Base-by-base conservation (phyloP, 768 basidiomycete species). In the Pleurotus citrinopileatus region DNA sequence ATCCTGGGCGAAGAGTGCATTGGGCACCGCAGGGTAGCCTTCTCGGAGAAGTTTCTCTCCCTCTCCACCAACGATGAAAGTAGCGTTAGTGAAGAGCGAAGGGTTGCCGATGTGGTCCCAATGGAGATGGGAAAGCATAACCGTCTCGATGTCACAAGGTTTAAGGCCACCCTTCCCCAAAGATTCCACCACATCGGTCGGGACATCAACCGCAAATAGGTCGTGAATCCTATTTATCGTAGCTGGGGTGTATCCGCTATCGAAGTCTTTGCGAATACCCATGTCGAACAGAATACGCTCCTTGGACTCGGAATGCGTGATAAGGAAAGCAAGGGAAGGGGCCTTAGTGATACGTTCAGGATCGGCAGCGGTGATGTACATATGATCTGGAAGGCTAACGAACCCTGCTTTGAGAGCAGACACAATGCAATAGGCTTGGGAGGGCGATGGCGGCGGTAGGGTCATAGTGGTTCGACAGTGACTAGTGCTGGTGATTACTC, bases 371-470 rank as follows among this genome's bases (percentile, higher is more conserved):
- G 69, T 70, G 42, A 80, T 63, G 52, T 78, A 60, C 51, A 65
- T 63, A 29, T 68, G 70, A 23, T 76, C 60, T 0, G 71, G 61
- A 8, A 83, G 57, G 23, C 58, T 59, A 4, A 84, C 63, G 15
- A 70, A 58, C 2, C 83, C 84, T 0, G 73, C 77, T 56, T 82
- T 79, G 34, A 86, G 72, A 0, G 78, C 81, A 34, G 84, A 86
- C 28, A 84, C 73, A 22, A 71, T 59, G 55, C 78, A 76, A 60
- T 74, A 83, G 0, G 82, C 65, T 59, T 85, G 83, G 44, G 73
- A 64, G 0, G 61, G 45, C 3, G 58, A 34, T 1, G 79, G 76
- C 3, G 62, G 59, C 9, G 80, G 81, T 28, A 82, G 67, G 29
- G 25, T 47, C 45, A 32, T 40, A 37, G 32, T 34, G 32, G 32